A percentile compares a stretch with the other conserved stretches of the same genome.
Conservation (phyloP, 805 yeast species). For the Grigorovia humatica region DNA sequence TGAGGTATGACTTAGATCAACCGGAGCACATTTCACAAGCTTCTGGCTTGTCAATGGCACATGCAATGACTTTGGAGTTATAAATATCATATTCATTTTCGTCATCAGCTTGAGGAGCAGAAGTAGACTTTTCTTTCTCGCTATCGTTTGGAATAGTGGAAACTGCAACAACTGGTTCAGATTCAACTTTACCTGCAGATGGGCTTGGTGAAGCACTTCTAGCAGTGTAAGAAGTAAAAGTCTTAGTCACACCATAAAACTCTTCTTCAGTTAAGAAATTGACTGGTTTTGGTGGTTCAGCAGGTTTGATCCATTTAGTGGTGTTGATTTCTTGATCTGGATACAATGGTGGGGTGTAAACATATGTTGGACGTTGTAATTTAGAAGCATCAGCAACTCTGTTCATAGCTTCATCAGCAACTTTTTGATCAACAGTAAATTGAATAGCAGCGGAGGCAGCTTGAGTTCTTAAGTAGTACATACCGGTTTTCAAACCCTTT, state of each 20-base stretch:
- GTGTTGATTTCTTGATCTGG: conserved; percentile 3
- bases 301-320: conserved; percentile 1
- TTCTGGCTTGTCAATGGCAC: conserved; percentile 95
- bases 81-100: conserved; percentile 66
- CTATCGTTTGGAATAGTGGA: conserved; percentile 21
- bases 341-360: conserved; percentile 20
- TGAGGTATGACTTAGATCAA: conserved; percentile 28
- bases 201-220: conserved; percentile 29
- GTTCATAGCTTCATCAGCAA: conserved; percentile 86
- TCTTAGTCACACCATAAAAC: conserved; percentile 4
- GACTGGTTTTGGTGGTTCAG: conserved; percentile 1
- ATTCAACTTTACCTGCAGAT: conserved; percentile 17
- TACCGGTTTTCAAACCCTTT: conserved; percentile 96
- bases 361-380: conserved; percentile 28
- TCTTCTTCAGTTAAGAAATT: conserved; percentile 4
- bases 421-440: conserved; percentile 74
- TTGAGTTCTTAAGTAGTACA: conserved; percentile 95
- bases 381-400: conserved; percentile 28
- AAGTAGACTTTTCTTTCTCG: conserved; percentile 31
- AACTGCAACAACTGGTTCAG: conserved; percentile 24
- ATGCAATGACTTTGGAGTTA: conserved; percentile 88
- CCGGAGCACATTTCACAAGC: conserved; percentile 99
- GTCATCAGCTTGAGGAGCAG: conserved; percentile 27
- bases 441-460: conserved; percentile 97
- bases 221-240: conserved; percentile 8